Conservation (phyloP, 495 filamentous ascomycete species). For the Hyaloscypha hepaticicola region DNA sequence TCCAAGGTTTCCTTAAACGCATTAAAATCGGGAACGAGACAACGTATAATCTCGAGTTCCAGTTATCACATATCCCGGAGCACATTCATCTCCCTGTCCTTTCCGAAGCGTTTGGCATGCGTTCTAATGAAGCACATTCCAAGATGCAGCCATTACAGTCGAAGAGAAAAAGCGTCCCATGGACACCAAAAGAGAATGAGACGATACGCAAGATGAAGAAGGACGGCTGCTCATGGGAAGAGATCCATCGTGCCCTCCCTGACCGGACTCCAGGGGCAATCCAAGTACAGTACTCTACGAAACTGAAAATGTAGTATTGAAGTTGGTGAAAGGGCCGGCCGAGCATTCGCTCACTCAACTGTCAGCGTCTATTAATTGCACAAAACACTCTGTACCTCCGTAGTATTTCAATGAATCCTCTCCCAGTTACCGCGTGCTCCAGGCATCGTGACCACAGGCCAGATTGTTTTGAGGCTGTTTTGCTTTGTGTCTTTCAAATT, state of each 20-base stretch:
- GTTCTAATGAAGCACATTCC: not conserved
- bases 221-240: not conserved
- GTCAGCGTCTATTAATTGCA: too few relatives aligned
- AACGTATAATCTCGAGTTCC: slow-evolving; percentile 29
- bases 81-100: slow-evolving; percentile 18
- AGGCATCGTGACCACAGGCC: not conserved
- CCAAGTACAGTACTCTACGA: too few relatives aligned
- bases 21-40: slow-evolving; percentile 21
- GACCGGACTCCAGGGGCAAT: too few relatives aligned
- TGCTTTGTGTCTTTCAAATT: not conserved
- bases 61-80: slow-evolving; percentile 18
- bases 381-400: too few relatives aligned
- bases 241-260: too few relatives aligned
- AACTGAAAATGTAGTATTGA: too few relatives aligned
- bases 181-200: slow-evolving; percentile 2
- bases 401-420: too few relatives aligned
- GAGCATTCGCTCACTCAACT: too few relatives aligned
- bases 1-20: slow-evolving; percentile 30
- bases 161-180: slow-evolving; percentile 15
- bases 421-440: too few relatives aligned
- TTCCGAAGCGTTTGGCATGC: slow-evolving; percentile 14
- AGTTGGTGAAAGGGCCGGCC: too few relatives aligned
- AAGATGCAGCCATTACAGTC: slow-evolving; percentile 15
- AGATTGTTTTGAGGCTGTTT: slow-evolving; percentile 3
- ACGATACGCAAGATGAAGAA: slow-evolving; percentile 4